These are phyloP conservation scores for Carex kokanica DNA, from an alignment of 176 grass and related monocot genomes.

Conservation along the genomic window DNA sequence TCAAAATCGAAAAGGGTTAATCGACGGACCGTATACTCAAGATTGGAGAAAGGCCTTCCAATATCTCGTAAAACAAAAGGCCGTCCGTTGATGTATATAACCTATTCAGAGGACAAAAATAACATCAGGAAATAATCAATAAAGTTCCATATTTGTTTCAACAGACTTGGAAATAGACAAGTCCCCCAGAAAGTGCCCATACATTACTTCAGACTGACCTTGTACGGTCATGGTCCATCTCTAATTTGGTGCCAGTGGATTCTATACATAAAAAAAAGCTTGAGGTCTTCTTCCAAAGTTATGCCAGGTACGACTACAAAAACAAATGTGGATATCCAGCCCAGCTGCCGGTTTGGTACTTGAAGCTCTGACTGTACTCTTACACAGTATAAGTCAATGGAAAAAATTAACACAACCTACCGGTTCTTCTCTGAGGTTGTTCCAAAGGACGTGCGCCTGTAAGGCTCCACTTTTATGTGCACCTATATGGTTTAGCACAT, in stretches of 20 bases:
- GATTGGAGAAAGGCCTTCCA: constrained; percentile 96
- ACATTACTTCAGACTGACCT: background rate
- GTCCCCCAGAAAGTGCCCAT: background rate
- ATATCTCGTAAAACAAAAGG: constrained; percentile 97
- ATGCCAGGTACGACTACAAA: background rate
- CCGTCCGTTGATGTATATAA: constrained; percentile 82
- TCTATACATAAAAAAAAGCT: background rate
- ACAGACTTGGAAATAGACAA: constrained; percentile 3
- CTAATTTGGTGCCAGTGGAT: background rate
- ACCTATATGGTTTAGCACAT: constrained; percentile 93
- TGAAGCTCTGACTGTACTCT: constrained; percentile 1
- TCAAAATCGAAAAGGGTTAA: background rate
- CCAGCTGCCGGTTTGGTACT: background rate
- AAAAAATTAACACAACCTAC: constrained; percentile 39
- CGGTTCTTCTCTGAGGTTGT: constrained; percentile 95
- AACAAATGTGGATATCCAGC: background rate
- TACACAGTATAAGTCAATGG: constrained; percentile 5
- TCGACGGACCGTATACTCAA: constrained; percentile 87
- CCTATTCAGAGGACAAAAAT: constrained; percentile 38
- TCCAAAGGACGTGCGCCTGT: constrained; percentile 72
- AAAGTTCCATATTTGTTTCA: background rate
- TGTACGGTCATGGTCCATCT: background rate
- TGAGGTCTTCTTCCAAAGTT: background rate
- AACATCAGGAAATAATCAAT: constrained; percentile 6
- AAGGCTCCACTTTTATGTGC: constrained; percentile 60